Evolutionary conservation across 495 filamentous ascomycete species (phyloP), one percentile per base, ranked within the genome.

Genomic region (Daldinia loculata): DNA sequence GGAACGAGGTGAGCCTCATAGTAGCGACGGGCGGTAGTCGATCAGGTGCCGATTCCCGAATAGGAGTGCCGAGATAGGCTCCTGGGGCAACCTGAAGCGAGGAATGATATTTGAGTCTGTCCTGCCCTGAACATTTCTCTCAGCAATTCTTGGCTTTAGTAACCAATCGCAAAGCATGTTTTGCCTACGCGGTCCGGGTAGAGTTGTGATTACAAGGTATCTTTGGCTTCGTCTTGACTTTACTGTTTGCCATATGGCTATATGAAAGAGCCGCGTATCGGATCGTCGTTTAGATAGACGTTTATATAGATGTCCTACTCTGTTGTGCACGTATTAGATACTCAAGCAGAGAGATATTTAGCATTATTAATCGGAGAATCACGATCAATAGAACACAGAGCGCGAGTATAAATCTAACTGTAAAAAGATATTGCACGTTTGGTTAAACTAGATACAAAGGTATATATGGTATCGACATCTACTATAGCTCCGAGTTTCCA

Each of bases 361-460:
- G 4, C 24, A 29, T 29, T 1, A 14, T 52, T 29, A n/a, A 30
- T 29, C 11, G n/a, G 24, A 17, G 3, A 48, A 48, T 22, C 7
- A 53, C 24, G 4, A 30, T 30, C 27, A 9, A 17, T 53, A 15
- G 1, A 17, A 53, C 12, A 3, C 11, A 22, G 9, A 48, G 9
- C 2, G 22, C 14, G 14, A 9, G 26, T 30, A 26, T 30, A 55
- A 62, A 51, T 66, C 61, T 65, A 73, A 62, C 30, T 38, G 27
- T 32, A 36, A 36, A 56, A 56, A 56, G 52, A 56, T 36, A 66
- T 55, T 61, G 56, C 52, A 66, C 34, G 57, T 61, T 59, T 61
- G 50, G 34, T 57, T 66, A 56, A 73, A 73, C 50, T 73, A 73
- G 66, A 65, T 69, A 73, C 61, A 73, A 69, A 53, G 58, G 61